phyloP scores from a whole-genome alignment of 768 basidiomycete species.

The Boletus bicolor region DNA sequence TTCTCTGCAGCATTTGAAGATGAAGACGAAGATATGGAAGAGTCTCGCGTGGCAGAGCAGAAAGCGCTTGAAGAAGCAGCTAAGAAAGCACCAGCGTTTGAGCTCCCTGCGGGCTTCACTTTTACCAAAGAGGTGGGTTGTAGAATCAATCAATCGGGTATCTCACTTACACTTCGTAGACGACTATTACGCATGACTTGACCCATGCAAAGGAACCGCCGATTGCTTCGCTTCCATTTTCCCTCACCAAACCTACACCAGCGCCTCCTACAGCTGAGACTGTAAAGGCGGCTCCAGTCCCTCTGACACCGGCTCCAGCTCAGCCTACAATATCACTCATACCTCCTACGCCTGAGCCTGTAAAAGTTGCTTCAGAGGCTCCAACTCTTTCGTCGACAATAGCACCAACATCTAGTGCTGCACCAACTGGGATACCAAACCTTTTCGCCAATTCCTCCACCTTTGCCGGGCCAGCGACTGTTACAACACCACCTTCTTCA shows the following conservation, averaged over 20 bases:
- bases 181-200: slow-evolving; percentile 38
- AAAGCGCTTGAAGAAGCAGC: slow-evolving; percentile 53
- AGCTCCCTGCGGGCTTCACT: slow-evolving; percentile 60
- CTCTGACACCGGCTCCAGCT: slow-evolving; percentile 12
- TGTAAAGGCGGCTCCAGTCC: slow-evolving; percentile 12
- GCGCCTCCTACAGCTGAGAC: slow-evolving; percentile 15
- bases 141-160: neutral
- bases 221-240: slow-evolving; percentile 61
- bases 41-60: slow-evolving; percentile 41
- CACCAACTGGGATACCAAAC: slow-evolving; percentile 45
- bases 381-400: slow-evolving; percentile 2
- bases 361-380: slow-evolving; percentile 16
- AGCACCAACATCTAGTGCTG: slow-evolving; percentile 1
- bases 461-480: slow-evolving; percentile 37
- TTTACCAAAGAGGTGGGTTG: slow-evolving; percentile 60
- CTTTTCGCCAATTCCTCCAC: slow-evolving; percentile 59
- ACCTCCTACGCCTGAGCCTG: slow-evolving; percentile 26
- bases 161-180: slow-evolving; percentile 23
- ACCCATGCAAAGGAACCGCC: slow-evolving; percentile 62
- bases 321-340: slow-evolving; percentile 23
- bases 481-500: slow-evolving; percentile 14
- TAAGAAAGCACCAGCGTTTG: slow-evolving; percentile 53
- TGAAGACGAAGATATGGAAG: slow-evolving; percentile 42
- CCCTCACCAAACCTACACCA: slow-evolving; percentile 42
- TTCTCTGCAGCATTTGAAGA: slow-evolving; percentile 67